Evolutionary conservation across 2,329 filamentous ascomycete species (phyloP).

Genomic region (Aureobasidium sp.): DNA sequence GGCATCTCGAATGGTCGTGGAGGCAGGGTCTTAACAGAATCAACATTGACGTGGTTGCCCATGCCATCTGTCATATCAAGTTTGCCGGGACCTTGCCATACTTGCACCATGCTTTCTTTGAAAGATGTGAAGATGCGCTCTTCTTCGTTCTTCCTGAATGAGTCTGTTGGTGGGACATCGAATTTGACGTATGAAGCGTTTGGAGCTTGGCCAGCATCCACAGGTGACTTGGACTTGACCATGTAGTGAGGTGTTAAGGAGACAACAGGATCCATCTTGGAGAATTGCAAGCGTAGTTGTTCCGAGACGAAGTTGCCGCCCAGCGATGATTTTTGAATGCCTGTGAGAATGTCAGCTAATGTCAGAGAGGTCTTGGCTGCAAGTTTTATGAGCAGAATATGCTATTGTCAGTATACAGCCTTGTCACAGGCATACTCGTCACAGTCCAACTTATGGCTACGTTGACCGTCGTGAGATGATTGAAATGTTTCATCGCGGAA

Average conservation of each 20-base stretch:
- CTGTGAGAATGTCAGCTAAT: slow-evolving; percentile 30
- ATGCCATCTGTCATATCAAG: slow-evolving; percentile 44
- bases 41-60: slow-evolving; percentile 58
- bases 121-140: slow-evolving; percentile 91
- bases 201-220: slow-evolving; percentile 76
- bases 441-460: neutral
- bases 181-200: slow-evolving; percentile 71
- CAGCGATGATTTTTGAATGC: slow-evolving; percentile 74
- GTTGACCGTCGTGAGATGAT: slow-evolving; percentile 20
- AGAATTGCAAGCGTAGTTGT: slow-evolving; percentile 78
- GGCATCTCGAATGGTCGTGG: slow-evolving; percentile 94
- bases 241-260: slow-evolving; percentile 79
- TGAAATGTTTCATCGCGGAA: neutral
- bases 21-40: slow-evolving; percentile 63
- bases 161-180: slow-evolving; percentile 52
- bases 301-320: slow-evolving; percentile 86
- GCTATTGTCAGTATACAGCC: neutral
- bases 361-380: neutral
- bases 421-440: neutral
- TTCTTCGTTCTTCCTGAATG: slow-evolving; percentile 79
- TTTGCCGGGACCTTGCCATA: slow-evolving; percentile 75
- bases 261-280: slow-evolving; percentile 59
- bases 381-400: neutral
- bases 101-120: slow-evolving; percentile 94
- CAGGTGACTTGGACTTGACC: slow-evolving; percentile 77